Conservation (phyloP, 2,329 filamentous ascomycete genomes). For the Diaporthe citrichinensis region DNA sequence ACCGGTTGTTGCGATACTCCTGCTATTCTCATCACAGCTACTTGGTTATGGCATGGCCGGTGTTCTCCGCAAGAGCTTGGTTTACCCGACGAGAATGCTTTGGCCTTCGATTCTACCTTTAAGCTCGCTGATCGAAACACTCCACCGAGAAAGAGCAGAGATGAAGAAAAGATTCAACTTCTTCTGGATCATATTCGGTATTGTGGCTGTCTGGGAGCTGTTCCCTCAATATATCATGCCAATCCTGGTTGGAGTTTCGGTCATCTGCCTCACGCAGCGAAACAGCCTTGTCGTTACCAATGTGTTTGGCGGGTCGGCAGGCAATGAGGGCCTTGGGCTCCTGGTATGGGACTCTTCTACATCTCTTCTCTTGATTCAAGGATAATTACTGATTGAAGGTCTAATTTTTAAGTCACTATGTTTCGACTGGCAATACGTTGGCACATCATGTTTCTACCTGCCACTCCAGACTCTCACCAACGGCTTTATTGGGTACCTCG, state of each 20-base stretch:
- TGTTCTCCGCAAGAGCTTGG: constrained; percentile 59
- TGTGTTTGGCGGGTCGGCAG: constrained; percentile 62
- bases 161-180: constrained; percentile 56
- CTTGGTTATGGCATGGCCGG: constrained; percentile 65
- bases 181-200: constrained; percentile 56
- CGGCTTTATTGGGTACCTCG: constrained; percentile 52
- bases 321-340: constrained; percentile 55
- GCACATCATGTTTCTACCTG: constrained; percentile 52
- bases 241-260: constrained; percentile 54
- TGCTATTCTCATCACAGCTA: constrained; percentile 62
- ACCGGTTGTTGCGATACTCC: constrained; percentile 57
- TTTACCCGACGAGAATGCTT: constrained; percentile 63
- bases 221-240: constrained; percentile 63
- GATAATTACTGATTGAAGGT: not conserved
- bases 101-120: constrained; percentile 48
- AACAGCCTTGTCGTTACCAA: constrained; percentile 60
- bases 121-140: constrained; percentile 48
- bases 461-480: constrained; percentile 56
- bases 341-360: constrained; percentile 41
- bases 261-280: constrained; percentile 62
- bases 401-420: constrained; percentile 45
- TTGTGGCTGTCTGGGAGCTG: constrained; percentile 62
- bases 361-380: no score
- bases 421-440: constrained; percentile 61
- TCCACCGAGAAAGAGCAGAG: constrained; percentile 49